Evolutionary conservation across 345 rosid genomes (phyloP), one percentile per base, ranked within the genome.

Genomic region (Adansonia digitata): DNA sequence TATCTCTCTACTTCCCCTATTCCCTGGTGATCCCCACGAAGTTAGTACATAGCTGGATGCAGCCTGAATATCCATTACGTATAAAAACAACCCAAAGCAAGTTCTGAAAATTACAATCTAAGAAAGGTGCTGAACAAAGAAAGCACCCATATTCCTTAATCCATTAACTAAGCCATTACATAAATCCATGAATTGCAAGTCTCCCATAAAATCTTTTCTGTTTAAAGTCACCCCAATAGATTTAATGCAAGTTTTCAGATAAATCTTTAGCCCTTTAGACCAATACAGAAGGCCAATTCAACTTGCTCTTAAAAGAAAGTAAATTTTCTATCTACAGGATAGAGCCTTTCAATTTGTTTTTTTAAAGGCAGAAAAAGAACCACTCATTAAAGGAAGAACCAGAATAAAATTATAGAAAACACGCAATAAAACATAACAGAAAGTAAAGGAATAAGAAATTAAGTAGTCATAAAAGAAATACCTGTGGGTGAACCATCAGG

Each of bases 401-500:
- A 40, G 7, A 2, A 22, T 39, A 42, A 40, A 17, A 60, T 7
- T 59, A 27, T 5, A 60, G 10, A 15, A 46, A 29, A 8, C 56
- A 27, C n/a, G 29, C 4, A 59, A 12, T 7, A 52, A 35, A 29
- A 49, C 64, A 40, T 17, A 13, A 22, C 17, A 29, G 7, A 5
- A 59, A 43, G 61, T 34, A 20, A 55, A 14, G 40, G 29, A 35
- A 40, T 5, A 61, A 18, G 13, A 10, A 43, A 43, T 4, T 6
- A 29, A 29, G 5, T 24, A 57, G 1, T 5, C 26, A 18, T 20
- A 65, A 46, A 51, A 20, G 48, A 17, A 37, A 51, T 68, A 88
- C 92, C 90, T 74, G 79, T 67, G 64, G 81, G 34, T 4, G 89
- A 75, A 73, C 83, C 26, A 75, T 20, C 76, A 67, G 85, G 39